Evolutionary conservation across 352 stramenopile genomes (phyloP).

Genomic region (Phytophthora melonis): DNA sequence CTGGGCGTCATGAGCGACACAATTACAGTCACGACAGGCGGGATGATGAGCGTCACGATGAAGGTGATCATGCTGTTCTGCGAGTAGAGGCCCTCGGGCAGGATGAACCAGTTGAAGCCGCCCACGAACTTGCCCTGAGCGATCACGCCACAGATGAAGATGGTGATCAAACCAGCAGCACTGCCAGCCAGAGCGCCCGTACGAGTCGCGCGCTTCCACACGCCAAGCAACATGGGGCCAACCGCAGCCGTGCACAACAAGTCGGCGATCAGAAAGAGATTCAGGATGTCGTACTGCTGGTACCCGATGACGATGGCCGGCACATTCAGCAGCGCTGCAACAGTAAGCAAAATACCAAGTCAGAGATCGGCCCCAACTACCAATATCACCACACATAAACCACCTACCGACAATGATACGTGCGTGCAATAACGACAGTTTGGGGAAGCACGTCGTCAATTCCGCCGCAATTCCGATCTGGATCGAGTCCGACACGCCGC

Average conservation of each 20-base stretch:
- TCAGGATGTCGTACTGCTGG: conserved; percentile 75
- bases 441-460: conserved; percentile 76
- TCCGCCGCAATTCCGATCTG: conserved; percentile 81
- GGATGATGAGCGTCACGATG: conserved; percentile 75
- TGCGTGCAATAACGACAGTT: conserved; percentile 59
- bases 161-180: conserved; percentile 66
- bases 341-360: conserved; percentile 9
- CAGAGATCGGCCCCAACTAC: not conserved
- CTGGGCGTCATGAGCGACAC: conserved; percentile 61
- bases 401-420: conserved; percentile 61
- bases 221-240: conserved; percentile 74
- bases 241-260: conserved; percentile 78
- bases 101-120: conserved; percentile 80
- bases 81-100: conserved; percentile 81
- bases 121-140: conserved; percentile 73
- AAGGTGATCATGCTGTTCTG: conserved; percentile 86
- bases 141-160: conserved; percentile 73
- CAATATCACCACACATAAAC: not conserved
- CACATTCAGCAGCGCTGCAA: conserved; percentile 72
- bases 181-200: conserved; percentile 59
- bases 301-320: conserved; percentile 74
- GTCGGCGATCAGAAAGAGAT: conserved; percentile 80
- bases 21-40: conserved; percentile 56
- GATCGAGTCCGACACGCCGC: conserved; percentile 72
- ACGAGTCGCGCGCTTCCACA: conserved; percentile 60